These are phyloP conservation scores for Macrolepiota fuliginosa DNA, from an alignment of 768 basidiomycete genomes.

Conservation along the genomic window DNA sequence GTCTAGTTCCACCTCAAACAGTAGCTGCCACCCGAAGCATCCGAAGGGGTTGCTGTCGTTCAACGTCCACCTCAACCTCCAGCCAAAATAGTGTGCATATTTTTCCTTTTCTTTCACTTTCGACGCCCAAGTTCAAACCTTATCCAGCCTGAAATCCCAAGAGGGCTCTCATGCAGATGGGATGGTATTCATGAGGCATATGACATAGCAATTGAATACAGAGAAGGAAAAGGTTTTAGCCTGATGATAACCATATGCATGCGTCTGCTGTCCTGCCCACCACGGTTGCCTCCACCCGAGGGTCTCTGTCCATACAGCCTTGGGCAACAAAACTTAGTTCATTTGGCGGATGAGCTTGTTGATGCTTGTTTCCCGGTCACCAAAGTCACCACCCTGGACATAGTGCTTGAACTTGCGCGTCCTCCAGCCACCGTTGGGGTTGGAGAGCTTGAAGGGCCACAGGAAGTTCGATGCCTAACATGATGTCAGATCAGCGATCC, in stretches of 20 bases:
- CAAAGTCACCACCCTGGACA: slow-evolving; percentile 95
- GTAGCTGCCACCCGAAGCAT: background rate
- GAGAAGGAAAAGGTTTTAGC: slow-evolving; percentile 5
- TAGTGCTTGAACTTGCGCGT: slow-evolving; percentile 97
- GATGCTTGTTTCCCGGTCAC: slow-evolving; percentile 95
- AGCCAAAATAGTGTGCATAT: too few species aligned
- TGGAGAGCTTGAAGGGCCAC: slow-evolving; percentile 99
- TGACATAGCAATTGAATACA: slow-evolving; percentile 2
- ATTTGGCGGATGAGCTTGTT: slow-evolving; percentile 96
- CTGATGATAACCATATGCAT: slow-evolving; percentile 4
- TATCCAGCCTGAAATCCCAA: background rate
- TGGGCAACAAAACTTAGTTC: slow-evolving; percentile 51
- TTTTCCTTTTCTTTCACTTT: too few species aligned
- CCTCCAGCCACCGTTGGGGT: slow-evolving; percentile 98
- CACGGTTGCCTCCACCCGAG: slow-evolving; percentile 10
- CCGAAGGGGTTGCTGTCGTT: too few species aligned
- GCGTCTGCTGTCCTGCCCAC: slow-evolving; percentile 8
- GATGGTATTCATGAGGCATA: slow-evolving; percentile 2
- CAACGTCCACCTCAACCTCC: too few species aligned
- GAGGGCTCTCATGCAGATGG: background rate
- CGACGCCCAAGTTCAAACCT: background rate
- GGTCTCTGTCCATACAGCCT: slow-evolving; percentile 18
- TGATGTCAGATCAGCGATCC: slow-evolving; percentile 10
- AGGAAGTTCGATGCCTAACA: slow-evolving; percentile 87
- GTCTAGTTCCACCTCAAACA: too few species aligned